Evolutionary conservation across 2,329 filamentous ascomycete species (phyloP).

Genomic region (Pseudogymnoascus sp.): DNA sequence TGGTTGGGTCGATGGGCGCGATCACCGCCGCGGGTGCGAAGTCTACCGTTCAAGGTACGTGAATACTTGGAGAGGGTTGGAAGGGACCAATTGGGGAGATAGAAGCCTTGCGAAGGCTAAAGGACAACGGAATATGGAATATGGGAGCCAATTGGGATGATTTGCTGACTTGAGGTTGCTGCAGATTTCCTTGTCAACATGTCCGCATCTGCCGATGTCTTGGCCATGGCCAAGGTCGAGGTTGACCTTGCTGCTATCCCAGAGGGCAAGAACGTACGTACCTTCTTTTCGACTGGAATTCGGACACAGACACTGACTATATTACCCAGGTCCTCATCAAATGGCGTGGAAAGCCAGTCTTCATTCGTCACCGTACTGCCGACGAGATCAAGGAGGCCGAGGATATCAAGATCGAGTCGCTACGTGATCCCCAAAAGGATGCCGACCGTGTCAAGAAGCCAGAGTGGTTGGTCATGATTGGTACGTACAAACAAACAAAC

Average conservation of each 20-base stretch:
- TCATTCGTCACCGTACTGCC: slow-evolving; percentile 95
- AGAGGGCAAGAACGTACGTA: slow-evolving; percentile 95
- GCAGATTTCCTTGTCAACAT: slow-evolving; percentile 99
- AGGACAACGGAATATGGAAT: background rate
- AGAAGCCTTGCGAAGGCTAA: background rate
- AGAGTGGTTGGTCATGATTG: slow-evolving; percentile 98
- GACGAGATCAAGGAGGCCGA: slow-evolving; percentile 94
- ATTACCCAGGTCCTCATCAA: slow-evolving; percentile 82
- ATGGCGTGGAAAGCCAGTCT: slow-evolving; percentile 99
- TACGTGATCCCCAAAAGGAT: slow-evolving; percentile 89
- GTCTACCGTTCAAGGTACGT: slow-evolving; percentile 93
- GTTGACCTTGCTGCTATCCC: slow-evolving; percentile 87
- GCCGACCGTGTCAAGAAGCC: slow-evolving; percentile 93
- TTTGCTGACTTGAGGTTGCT: slow-evolving; percentile 17
- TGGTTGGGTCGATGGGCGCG: slow-evolving; percentile 92
- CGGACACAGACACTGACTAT: slow-evolving; percentile 14
- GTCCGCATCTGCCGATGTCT: slow-evolving; percentile 95
- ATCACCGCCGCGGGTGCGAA: slow-evolving; percentile 90
- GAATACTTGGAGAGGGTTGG: slow-evolving; percentile 8
- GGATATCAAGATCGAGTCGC: slow-evolving; percentile 68
- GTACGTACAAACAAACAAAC: slow-evolving; percentile 43
- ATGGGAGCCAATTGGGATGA: slow-evolving; percentile 17
- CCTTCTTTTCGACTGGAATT: background rate
- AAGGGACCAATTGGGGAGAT: slow-evolving; percentile 6
- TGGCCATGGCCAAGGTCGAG: slow-evolving; percentile 99